Evolutionary conservation across 108 stramenopile genomes (phyloP).

Genomic region (Conticribra guillardii): DNA sequence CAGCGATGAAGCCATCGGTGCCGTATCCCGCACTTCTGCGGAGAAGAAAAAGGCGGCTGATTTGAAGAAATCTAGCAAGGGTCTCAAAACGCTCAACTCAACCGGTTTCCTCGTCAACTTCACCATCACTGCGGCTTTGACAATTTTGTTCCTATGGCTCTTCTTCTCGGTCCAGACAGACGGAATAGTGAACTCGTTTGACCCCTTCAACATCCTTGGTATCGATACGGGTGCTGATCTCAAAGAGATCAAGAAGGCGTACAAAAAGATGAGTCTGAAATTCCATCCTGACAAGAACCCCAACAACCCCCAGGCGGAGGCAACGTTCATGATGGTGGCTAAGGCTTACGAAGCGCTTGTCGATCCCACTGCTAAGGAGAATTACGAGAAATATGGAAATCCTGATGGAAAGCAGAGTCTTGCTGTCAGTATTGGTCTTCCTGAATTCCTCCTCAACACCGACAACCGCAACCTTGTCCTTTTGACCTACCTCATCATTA

Average conservation of each 20-base stretch:
- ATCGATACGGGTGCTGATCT: constrained; percentile 77
- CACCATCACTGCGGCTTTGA: constrained; percentile 62
- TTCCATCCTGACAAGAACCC: constrained; percentile 96
- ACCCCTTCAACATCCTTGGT: constrained; percentile 90
- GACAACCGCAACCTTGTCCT: constrained; percentile 93
- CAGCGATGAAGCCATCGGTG: constrained; percentile 80
- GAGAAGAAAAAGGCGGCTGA: constrained; percentile 86
- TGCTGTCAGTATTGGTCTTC: constrained; percentile 96
- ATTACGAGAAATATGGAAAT: constrained; percentile 98
- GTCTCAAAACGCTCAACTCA: constrained; percentile 60
- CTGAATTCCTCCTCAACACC: constrained; percentile 90
- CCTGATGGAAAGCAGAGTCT: constrained; percentile 98
- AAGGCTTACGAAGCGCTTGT: constrained; percentile 97
- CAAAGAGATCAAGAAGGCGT: constrained; percentile 92
- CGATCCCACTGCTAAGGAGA: constrained; percentile 84
- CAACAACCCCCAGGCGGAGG: constrained; percentile 88
- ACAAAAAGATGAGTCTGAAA: constrained; percentile 80
- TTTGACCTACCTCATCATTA: constrained; percentile 92
- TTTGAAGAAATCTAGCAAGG: constrained; percentile 78
- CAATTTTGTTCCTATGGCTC: constrained; percentile 73
- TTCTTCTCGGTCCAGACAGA: constrained; percentile 66
- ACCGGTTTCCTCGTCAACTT: constrained; percentile 77
- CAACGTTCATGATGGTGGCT: constrained; percentile 95
- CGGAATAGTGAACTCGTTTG: constrained; percentile 93
- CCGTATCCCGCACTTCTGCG: constrained; percentile 82